Base-by-base conservation (phyloP, 352 stramenopile species). In the Nothophytophthora sp. region DNA sequence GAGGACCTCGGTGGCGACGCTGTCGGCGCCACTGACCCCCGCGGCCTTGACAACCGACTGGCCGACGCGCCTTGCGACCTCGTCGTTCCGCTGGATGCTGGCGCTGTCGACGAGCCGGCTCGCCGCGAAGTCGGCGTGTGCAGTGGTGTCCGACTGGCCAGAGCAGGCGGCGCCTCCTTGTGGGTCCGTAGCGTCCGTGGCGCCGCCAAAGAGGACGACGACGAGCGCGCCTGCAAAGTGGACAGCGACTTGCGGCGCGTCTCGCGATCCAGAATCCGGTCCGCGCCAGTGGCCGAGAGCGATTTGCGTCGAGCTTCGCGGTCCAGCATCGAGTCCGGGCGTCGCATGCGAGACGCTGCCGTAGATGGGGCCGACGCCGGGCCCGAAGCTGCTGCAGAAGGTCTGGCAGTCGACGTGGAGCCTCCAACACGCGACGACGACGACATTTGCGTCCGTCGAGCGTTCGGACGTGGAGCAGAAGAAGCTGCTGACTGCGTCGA, bases 231-330 rank as follows among this genome's bases (percentile, higher is more conserved):
- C 16, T 70, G 66, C 22, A 81, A 50, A 5, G 69, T 79, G 3
- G 70, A 79, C 12, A 81, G 58, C 27, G 73, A 81, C 37, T 79
- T 79, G 58, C 70, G 73, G 6, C 73, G 67, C 38, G 66, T 40
- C 29, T 76, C 65, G 9, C 39, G 33, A 47, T 74, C 67, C 7
- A 77, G 36, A 19, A 61, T 33, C 25, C 44, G 47, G 15, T 78
- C 67, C 11, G 34, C 53, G 24, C 40, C 38, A 19, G 22, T 43
- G 46, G 44, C 63, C 32, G 50, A 60, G 23, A 81, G 62, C 8
- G 70, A 81, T 22, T 77, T 76, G 25, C 67, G 70, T 18, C 70
- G 67, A 45, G 70, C 68, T 15, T 75, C 52, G 12, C 54, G 57
- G 1, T 76, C 67, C 13, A 62, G 22, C 45, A 63, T 65, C 39